A percentile compares a stretch with the other conserved stretches of the same genome.
Conservation (phyloP, 768 basidiomycete species). For the Boletus barrowsii region DNA sequence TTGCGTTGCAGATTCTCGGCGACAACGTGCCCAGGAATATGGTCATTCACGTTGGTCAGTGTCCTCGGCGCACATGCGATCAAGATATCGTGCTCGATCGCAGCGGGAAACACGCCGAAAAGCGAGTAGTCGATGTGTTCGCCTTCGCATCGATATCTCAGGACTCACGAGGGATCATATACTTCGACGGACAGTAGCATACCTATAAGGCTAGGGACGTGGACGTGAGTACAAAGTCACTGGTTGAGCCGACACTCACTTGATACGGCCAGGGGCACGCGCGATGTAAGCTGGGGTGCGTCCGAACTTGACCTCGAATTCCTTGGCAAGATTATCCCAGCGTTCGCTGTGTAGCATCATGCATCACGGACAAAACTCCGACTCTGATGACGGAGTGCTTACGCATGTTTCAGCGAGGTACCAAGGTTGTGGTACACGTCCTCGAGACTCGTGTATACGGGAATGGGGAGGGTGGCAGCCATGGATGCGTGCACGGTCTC, state of each 20-base stretch:
- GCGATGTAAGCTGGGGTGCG: constrained; percentile 66
- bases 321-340: constrained; percentile 58
- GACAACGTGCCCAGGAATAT: constrained; percentile 51
- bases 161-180: not conserved
- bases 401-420: constrained; percentile 53
- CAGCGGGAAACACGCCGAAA: constrained; percentile 83
- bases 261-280: constrained; percentile 78
- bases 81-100: constrained; percentile 79
- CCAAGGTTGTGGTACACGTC: constrained; percentile 54
- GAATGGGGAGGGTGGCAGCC: constrained; percentile 55
- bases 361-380: not conserved
- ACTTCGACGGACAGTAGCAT: not conserved
- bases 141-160: constrained; percentile 38
- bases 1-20: constrained; percentile 61
- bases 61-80: constrained; percentile 64
- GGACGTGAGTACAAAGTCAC: not conserved
- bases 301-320: constrained; percentile 65
- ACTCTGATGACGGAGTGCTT: constrained; percentile 6
- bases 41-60: constrained; percentile 8
- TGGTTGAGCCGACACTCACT: constrained; percentile 40
- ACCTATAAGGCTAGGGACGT: constrained; percentile 34
- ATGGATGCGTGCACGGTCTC: not conserved
- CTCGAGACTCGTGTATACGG: constrained; percentile 55
- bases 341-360: constrained; percentile 34
- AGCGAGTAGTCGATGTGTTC: constrained; percentile 85